These are phyloP conservation scores for Talaromyces proteolyticus DNA, from an alignment of 495 filamentous ascomycete species.

Conservation along the genomic window DNA sequence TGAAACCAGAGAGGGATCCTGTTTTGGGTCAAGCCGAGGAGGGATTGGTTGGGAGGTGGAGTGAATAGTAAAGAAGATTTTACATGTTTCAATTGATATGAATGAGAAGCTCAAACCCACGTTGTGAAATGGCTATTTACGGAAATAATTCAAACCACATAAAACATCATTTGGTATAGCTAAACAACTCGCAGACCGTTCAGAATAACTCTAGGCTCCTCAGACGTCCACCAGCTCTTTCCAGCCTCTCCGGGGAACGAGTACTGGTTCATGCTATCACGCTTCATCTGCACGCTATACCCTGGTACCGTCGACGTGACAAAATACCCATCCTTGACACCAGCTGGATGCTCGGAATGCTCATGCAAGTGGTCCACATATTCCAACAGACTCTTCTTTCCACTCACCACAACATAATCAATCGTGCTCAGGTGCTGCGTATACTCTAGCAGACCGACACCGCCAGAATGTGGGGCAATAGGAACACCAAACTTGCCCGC, in stretches of 20 bases:
- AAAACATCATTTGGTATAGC: constrained; percentile 10
- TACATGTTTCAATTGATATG: background rate
- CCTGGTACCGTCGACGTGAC: constrained; percentile 76
- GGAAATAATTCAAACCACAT: too few species aligned
- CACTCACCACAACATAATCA: constrained; percentile 84
- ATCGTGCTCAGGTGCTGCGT: constrained; percentile 92
- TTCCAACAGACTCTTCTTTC: constrained; percentile 76
- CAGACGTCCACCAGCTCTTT: constrained; percentile 75
- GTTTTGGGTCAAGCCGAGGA: background rate
- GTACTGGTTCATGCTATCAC: constrained; percentile 75
- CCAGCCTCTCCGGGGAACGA: constrained; percentile 69
- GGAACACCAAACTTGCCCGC: constrained; percentile 79
- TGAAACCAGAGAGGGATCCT: background rate
- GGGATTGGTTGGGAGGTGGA: background rate
- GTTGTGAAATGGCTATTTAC: background rate
- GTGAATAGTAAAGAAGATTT: background rate
- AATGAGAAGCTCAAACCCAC: background rate
- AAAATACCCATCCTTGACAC: constrained; percentile 81
- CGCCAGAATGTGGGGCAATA: constrained; percentile 83
- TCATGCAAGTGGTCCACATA: constrained; percentile 92
- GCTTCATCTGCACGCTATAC: constrained; percentile 91
- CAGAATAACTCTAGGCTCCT: constrained; percentile 61
- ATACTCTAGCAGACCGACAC: constrained; percentile 89
- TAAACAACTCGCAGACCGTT: constrained; percentile 39
- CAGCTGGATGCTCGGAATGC: constrained; percentile 78